A percentile compares a stretch with the other conserved stretches of the same genome.
Evolutionary conservation across 2,329 filamentous ascomycete species (phyloP).

Genomic region (Ophiostoma pallidulum): DNA sequence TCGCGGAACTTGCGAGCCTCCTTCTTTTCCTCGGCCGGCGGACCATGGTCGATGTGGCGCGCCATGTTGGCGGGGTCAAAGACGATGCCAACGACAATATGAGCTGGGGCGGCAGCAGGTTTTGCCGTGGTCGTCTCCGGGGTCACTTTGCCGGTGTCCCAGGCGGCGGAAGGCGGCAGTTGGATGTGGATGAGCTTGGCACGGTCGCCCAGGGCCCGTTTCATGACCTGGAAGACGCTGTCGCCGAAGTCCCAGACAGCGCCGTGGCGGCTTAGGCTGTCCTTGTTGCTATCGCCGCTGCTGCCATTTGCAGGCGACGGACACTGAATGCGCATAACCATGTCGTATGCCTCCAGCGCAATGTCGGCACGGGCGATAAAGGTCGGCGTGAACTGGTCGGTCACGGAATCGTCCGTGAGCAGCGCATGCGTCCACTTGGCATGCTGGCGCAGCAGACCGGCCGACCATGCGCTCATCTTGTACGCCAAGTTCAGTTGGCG

Average conservation of each 20-base stretch:
- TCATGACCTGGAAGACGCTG: constrained; percentile 56
- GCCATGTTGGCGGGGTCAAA: constrained; percentile 64
- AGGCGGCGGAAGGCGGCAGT: constrained; percentile 29
- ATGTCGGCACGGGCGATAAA: constrained; percentile 62
- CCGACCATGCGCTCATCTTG: constrained; percentile 86
- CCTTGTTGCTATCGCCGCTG: neutral
- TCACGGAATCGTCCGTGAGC: constrained; percentile 60
- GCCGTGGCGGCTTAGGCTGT: constrained; percentile 30
- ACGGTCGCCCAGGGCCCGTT: constrained; percentile 65
- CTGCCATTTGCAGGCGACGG: constrained; percentile 9
- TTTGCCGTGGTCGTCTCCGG: neutral
- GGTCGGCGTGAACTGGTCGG: constrained; percentile 73
- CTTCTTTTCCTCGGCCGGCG: constrained; percentile 73
- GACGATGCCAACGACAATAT: constrained; percentile 55
- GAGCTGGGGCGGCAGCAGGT: neutral
- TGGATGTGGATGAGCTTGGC: constrained; percentile 57
- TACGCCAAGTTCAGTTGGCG: constrained; percentile 74
- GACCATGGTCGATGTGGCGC: constrained; percentile 79
- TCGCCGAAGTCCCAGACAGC: constrained; percentile 36
- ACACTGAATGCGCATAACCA: constrained; percentile 28
- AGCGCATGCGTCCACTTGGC: constrained; percentile 65
- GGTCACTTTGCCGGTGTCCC: constrained; percentile 36
- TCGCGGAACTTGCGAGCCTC: constrained; percentile 72
- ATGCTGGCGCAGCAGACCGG: constrained; percentile 60
- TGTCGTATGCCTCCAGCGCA: constrained; percentile 47